Conservation (phyloP, 306 rosid species). For the Malus fusca region DNA sequence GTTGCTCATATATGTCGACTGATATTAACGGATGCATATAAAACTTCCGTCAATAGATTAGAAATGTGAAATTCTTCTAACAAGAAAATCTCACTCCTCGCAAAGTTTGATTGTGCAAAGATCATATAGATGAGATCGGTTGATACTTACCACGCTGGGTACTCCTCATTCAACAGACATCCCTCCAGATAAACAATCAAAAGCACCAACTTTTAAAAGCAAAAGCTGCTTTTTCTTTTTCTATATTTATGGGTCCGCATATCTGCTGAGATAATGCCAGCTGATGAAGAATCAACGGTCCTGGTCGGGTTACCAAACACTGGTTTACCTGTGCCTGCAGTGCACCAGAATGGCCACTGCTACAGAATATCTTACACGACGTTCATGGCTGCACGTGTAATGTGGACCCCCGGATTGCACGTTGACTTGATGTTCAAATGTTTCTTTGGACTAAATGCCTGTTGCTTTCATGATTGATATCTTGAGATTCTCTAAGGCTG, state of each 20-base stretch:
- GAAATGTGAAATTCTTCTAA: neutral
- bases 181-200: constrained; percentile 38
- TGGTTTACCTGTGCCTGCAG: neutral
- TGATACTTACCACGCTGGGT: constrained; percentile 16
- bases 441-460: constrained; percentile 17
- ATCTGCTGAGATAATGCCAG: neutral
- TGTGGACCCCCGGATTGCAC: constrained; percentile 11
- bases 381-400: constrained; percentile 31
- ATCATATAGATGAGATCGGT: neutral
- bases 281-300: neutral
- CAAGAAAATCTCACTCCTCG: constrained; percentile 40
- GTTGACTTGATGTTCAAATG: constrained; percentile 38
- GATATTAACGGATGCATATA: too few species aligned
- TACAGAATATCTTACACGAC: neutral
- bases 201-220: constrained; percentile 59
- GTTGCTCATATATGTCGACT: neutral
- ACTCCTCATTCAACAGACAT: constrained; percentile 42
- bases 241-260: neutral
- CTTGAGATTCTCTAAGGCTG: constrained; percentile 9
- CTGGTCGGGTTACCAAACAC: neutral
- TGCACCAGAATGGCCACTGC: neutral
- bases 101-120: neutral
- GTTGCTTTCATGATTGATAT: constrained; percentile 9
- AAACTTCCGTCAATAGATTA: too few species aligned
- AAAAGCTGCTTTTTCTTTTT: constrained; percentile 30